A percentile compares a stretch with the other conserved stretches of the same genome.
Evolutionary conservation across 2,329 filamentous ascomycete species (phyloP).

Genomic region (Colletotrichum zoysiae): DNA sequence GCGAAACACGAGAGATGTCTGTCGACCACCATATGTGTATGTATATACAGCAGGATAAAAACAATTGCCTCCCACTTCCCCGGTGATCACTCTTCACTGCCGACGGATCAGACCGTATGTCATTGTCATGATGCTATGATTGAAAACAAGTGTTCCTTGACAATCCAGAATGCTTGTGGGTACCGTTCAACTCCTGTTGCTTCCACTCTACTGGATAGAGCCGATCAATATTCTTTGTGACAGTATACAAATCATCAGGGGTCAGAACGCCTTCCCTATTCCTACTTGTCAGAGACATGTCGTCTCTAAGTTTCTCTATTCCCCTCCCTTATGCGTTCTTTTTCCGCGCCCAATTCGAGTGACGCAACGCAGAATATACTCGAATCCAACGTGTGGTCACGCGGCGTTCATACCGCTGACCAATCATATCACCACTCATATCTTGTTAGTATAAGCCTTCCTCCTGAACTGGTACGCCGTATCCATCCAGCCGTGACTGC

Average conservation of each 20-base stretch:
- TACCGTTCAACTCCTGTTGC: conserved; percentile 16
- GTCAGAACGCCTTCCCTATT: conserved; percentile 7
- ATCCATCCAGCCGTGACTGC: conserved; percentile 3
- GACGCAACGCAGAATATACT: neutral
- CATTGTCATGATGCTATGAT: conserved; percentile 5
- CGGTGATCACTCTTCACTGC: neutral
- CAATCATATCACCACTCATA: neutral
- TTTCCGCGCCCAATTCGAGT: neutral
- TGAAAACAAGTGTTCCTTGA: neutral
- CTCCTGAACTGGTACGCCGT: neutral
- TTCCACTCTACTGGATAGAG: conserved; percentile 2
- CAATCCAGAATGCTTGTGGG: neutral
- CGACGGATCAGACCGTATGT: conserved; percentile 3
- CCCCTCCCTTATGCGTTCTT: neutral
- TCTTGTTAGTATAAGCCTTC: conserved; percentile 1
- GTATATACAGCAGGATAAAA: conserved; percentile 2
- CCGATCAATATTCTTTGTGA: neutral
- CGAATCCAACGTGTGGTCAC: neutral
- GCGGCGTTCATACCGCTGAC: neutral
- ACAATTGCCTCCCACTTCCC: neutral
- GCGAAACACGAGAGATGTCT: neutral
- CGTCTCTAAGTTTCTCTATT: neutral
- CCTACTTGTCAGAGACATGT: neutral
- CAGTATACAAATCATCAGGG: conserved; percentile 9
- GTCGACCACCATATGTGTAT: neutral